Conservation (phyloP, 2,329 filamentous ascomycete genomes). For the Beauveria caledonica region DNA sequence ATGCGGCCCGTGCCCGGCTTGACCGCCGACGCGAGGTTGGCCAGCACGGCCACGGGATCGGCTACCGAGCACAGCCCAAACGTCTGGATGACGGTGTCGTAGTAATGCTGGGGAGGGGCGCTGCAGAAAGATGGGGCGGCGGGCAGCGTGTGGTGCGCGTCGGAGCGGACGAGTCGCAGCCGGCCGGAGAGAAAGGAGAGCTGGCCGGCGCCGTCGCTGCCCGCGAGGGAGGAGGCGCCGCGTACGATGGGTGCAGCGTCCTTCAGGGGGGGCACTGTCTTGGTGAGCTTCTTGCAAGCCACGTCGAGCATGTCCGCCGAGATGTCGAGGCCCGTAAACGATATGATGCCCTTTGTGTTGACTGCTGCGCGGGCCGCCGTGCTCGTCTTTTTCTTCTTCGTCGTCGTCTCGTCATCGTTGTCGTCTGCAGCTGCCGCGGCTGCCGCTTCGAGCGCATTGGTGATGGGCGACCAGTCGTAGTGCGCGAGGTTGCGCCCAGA, state of each 20-base stretch:
- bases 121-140: constrained; percentile 28
- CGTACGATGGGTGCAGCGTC: constrained; percentile 24
- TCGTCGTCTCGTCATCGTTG: constrained; percentile 8
- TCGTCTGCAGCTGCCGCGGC: constrained; percentile 3
- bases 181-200: constrained; percentile 31
- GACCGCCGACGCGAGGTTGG: constrained; percentile 43
- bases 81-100: constrained; percentile 56
- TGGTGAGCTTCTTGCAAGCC: constrained; percentile 42
- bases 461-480: constrained; percentile 46
- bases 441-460: constrained; percentile 8
- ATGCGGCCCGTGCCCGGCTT: constrained; percentile 50
- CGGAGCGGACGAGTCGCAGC: constrained; percentile 41
- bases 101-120: constrained; percentile 28
- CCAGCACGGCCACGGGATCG: constrained; percentile 45
- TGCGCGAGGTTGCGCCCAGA: constrained; percentile 53
- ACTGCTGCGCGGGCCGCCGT: background rate
- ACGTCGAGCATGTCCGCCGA: constrained; percentile 52
- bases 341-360: constrained; percentile 30
- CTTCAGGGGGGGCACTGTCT: constrained; percentile 32
- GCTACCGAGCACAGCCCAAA: constrained; percentile 57
- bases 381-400: background rate
- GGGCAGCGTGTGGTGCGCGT: constrained; percentile 38
- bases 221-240: constrained; percentile 25
- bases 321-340: constrained; percentile 56
- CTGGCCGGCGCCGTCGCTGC: constrained; percentile 26